These are phyloP conservation scores for Nigrograna mackinnonii DNA, from an alignment of 2,329 filamentous ascomycete species.

Conservation along the genomic window DNA sequence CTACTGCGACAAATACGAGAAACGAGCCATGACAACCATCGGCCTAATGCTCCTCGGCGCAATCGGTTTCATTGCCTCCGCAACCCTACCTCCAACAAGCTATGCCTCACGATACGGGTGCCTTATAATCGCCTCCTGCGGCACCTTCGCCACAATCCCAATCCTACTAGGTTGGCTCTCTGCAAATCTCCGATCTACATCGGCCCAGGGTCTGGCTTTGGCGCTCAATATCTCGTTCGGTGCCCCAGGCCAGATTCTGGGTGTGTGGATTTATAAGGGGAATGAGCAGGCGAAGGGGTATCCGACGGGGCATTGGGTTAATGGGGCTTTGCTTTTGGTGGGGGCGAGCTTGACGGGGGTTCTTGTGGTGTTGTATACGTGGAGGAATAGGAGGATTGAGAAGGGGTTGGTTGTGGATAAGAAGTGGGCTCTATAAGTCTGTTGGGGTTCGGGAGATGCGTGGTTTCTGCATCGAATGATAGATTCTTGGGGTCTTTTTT, in stretches of 20 bases:
- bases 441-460: no score
- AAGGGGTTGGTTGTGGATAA: constrained; percentile 2
- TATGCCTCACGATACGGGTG: constrained; percentile 69
- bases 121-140: constrained; percentile 68
- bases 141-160: constrained; percentile 70
- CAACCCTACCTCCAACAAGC: constrained; percentile 62
- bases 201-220: constrained; percentile 68
- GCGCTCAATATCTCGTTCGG: constrained; percentile 72
- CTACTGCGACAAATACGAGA: constrained; percentile 14
- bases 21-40: constrained; percentile 4
- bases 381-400: neutral
- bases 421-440: neutral
- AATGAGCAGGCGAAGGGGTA: constrained; percentile 64
- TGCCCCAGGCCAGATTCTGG: constrained; percentile 71
- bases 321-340: neutral
- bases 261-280: constrained; percentile 74
- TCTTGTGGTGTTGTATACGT: constrained; percentile 1
- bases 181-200: constrained; percentile 68
- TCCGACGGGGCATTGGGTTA: constrained; percentile 66
- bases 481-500: no score
- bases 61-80: constrained; percentile 64
- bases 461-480: no score
- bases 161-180: constrained; percentile 73
- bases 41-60: constrained; percentile 45
- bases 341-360: neutral